A percentile compares a stretch with the other conserved stretches of the same genome.
These are phyloP conservation scores for Geranomyces variabilis DNA, from an alignment of 192 early-diverging fungal species.

Conservation along the genomic window DNA sequence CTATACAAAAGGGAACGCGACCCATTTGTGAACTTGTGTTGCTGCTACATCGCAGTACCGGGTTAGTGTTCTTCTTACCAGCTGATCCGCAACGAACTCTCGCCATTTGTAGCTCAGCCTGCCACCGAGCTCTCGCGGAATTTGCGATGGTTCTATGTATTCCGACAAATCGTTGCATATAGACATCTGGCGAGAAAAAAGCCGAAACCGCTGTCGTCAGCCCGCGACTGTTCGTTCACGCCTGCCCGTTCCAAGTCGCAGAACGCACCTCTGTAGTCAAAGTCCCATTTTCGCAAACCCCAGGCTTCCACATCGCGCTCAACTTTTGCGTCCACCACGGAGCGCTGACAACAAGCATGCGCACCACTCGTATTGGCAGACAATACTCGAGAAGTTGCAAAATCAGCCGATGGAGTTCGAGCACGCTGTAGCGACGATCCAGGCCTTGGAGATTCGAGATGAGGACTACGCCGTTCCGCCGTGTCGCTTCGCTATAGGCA, in stretches of 20 bases:
- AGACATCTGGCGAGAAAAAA: constrained; percentile 20
- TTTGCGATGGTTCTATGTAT: constrained; percentile 19
- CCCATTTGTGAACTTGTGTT: too few relatives aligned
- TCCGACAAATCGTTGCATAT: constrained; percentile 28
- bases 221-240: too few relatives aligned
- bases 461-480: constrained; percentile 24
- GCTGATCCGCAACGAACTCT: constrained; percentile 39
- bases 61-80: constrained; percentile 25
- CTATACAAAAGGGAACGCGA: too few relatives aligned
- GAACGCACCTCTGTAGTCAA: constrained; percentile 22
- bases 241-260: background rate
- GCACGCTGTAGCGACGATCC: background rate
- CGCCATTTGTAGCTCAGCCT: constrained; percentile 33
- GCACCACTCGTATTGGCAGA: constrained; percentile 19
- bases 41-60: too few relatives aligned
- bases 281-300: constrained; percentile 21
- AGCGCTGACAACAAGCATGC: constrained; percentile 28
- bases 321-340: constrained; percentile 34
- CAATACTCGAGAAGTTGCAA: constrained; percentile 33
- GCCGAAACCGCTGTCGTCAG: background rate
- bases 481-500: constrained; percentile 23
- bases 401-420: constrained; percentile 32
- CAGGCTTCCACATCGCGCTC: constrained; percentile 29
- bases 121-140: constrained; percentile 38
- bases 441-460: constrained; percentile 31